Percentiles rank a stretch among this genome's conserved stretches.
Conservation (phyloP, 768 basidiomycete species). For the Cystobasidiopsis lactophilus region DNA sequence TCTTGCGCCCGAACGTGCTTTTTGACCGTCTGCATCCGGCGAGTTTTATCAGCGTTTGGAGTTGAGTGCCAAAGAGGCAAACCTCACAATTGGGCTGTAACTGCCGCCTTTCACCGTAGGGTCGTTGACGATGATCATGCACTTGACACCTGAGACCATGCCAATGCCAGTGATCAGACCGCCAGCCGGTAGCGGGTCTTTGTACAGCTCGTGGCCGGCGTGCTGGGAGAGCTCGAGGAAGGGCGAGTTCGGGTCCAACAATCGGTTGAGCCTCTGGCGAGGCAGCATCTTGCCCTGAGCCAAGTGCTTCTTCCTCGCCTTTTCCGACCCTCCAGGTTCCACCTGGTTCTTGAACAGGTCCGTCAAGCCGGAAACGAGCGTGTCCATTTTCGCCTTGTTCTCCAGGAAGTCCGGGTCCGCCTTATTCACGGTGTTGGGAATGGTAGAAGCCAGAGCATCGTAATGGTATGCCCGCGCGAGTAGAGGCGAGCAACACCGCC, state of each 20-base stretch:
- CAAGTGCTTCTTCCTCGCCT: slow-evolving; percentile 50
- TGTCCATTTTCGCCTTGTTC: slow-evolving; percentile 39
- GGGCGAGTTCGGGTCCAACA: slow-evolving; percentile 68
- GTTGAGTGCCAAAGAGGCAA: too few relatives aligned
- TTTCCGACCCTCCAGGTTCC: slow-evolving; percentile 47
- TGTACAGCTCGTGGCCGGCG: slow-evolving; percentile 72
- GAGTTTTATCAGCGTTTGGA: too few relatives aligned
- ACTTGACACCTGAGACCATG: slow-evolving; percentile 53
- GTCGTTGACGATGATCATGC: slow-evolving; percentile 80
- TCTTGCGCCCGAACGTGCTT: slow-evolving; percentile 88
- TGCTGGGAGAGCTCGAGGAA: slow-evolving; percentile 72
- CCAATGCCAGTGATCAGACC: slow-evolving; percentile 62
- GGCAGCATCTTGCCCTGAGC: slow-evolving; percentile 62
- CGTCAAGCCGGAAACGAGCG: slow-evolving; percentile 30
- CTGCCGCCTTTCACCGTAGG: slow-evolving; percentile 21
- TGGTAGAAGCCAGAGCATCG: too few relatives aligned
- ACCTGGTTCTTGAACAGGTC: slow-evolving; percentile 42
- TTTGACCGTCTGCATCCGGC: slow-evolving; percentile 51
- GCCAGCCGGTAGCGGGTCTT: slow-evolving; percentile 53
- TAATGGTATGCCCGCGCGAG: slow-evolving; percentile 26
- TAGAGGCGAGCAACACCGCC: too few relatives aligned
- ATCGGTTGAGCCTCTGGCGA: slow-evolving; percentile 40
- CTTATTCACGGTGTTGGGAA: too few relatives aligned
- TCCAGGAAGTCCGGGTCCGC: too few relatives aligned
- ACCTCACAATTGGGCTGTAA: slow-evolving; percentile 7